Percentiles rank a stretch among this genome's conserved stretches.
phyloP scores from a whole-genome alignment of 2,329 filamentous ascomycete species.

The Microdochium bolleyi region DNA sequence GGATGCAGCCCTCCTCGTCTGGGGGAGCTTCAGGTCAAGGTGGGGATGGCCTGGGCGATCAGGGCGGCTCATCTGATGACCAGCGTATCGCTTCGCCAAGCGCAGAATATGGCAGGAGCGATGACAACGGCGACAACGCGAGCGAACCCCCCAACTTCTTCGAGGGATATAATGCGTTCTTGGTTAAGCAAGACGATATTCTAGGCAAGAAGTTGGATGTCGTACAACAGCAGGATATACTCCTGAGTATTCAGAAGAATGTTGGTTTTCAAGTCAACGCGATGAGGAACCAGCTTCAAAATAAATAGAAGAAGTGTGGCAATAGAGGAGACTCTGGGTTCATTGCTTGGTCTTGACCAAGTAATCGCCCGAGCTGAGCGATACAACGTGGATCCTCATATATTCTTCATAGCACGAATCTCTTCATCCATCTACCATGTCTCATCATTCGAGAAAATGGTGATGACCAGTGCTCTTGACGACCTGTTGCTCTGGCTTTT shows the following conservation, averaged over 20 bases:
- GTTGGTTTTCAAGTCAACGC: not conserved
- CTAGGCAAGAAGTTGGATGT: not conserved
- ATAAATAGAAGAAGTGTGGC: not conserved
- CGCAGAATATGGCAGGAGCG: not conserved
- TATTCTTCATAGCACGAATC: not conserved
- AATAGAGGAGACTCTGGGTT: not conserved
- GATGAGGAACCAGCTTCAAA: not conserved
- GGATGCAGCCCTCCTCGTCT: not conserved
- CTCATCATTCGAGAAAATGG: not conserved
- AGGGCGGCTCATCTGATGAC: not conserved
- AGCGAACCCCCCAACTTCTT: not conserved
- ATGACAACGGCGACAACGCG: not conserved
- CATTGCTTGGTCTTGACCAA: not conserved
- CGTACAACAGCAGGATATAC: not conserved
- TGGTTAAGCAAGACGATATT: not conserved
- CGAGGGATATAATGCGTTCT: not conserved
- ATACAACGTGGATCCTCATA: not conserved
- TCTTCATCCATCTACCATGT: not conserved
- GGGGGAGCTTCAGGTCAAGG: not conserved
- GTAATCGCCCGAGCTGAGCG: not conserved
- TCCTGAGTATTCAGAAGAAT: not conserved
- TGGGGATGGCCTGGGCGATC: not conserved
- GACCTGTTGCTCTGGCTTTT: not conserved
- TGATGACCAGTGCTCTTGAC: not conserved
- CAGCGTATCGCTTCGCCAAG: not conserved